A percentile compares a stretch with the other conserved stretches of the same genome.
Conservation (phyloP, 1,284 basidiomycete genomes). For the Malassezia nana region DNA sequence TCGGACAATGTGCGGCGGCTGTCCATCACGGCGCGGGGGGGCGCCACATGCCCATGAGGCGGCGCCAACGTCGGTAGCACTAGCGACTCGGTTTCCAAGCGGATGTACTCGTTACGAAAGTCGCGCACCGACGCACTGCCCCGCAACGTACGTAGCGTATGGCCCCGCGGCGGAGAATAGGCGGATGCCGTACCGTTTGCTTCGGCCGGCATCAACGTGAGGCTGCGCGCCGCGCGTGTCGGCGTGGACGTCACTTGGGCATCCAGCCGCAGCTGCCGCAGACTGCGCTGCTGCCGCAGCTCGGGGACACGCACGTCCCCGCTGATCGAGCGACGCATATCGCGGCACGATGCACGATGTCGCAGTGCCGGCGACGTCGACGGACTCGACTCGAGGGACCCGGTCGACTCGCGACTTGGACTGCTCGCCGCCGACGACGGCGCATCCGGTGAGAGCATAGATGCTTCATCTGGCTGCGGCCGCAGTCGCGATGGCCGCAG, state of each 20-base stretch:
- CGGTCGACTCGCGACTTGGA: neutral
- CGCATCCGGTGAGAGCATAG: neutral
- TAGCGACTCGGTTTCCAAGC: neutral
- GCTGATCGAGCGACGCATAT: conserved; percentile 1
- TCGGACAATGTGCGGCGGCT: conserved; percentile 40
- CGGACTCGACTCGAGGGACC: neutral
- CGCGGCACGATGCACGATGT: neutral
- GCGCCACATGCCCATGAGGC: neutral
- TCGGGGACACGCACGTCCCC: neutral
- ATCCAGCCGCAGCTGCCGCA: conserved; percentile 19
- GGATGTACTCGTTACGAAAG: conserved; percentile 11
- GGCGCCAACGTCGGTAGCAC: conserved; percentile 11
- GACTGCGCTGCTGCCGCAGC: conserved; percentile 16
- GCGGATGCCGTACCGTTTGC: neutral
- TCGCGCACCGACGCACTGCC: conserved; percentile 19
- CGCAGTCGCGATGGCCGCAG: neutral
- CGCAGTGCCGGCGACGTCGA: conserved; percentile 5
- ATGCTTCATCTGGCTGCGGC: neutral
- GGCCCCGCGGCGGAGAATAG: conserved; percentile 1
- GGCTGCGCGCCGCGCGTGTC: conserved; percentile 9
- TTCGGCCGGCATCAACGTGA: neutral
- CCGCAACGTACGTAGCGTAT: conserved; percentile 4
- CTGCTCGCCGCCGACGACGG: neutral
- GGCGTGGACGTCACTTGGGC: conserved; percentile 20
- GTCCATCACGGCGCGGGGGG: conserved; percentile 13